phyloP scores from a whole-genome alignment of 228 moss, liverwort and hornwort genomes.

The Sphagnum magellanicum region DNA sequence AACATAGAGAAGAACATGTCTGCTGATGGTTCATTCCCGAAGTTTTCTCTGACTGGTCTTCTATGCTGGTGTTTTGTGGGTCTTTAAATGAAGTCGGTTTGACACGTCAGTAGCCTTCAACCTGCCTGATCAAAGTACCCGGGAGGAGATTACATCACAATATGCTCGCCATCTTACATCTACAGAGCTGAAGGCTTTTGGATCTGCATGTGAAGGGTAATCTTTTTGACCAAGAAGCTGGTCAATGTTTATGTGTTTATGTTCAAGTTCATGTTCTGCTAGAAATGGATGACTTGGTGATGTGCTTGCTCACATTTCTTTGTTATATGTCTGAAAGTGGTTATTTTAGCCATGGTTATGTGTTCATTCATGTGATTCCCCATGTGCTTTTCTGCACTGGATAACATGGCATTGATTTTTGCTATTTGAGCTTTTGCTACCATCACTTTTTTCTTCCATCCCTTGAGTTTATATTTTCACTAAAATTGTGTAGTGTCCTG shows the following conservation, averaged over 20 bases:
- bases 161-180: constrained; percentile 67
- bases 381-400: too few species aligned
- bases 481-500: too few species aligned
- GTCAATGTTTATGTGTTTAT: too few species aligned
- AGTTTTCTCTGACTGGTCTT: not conserved
- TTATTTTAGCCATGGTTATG: not conserved
- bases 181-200: constrained; percentile 58
- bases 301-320: too few species aligned
- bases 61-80: not conserved
- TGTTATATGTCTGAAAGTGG: not conserved
- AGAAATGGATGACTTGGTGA: too few species aligned
- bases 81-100: constrained; percentile 41
- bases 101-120: constrained; percentile 69
- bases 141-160: constrained; percentile 73
- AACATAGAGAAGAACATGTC: too few species aligned
- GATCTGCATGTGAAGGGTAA: constrained; percentile 66
- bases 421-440: too few species aligned
- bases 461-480: too few species aligned
- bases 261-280: too few species aligned
- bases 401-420: too few species aligned
- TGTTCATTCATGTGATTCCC: too few species aligned
- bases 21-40: not conserved
- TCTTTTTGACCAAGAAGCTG: not conserved
- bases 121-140: constrained; percentile 62
- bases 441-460: too few species aligned